Base-by-base conservation (phyloP, 169 alveolate genomes). In the Cryptosporidium canis region DNA sequence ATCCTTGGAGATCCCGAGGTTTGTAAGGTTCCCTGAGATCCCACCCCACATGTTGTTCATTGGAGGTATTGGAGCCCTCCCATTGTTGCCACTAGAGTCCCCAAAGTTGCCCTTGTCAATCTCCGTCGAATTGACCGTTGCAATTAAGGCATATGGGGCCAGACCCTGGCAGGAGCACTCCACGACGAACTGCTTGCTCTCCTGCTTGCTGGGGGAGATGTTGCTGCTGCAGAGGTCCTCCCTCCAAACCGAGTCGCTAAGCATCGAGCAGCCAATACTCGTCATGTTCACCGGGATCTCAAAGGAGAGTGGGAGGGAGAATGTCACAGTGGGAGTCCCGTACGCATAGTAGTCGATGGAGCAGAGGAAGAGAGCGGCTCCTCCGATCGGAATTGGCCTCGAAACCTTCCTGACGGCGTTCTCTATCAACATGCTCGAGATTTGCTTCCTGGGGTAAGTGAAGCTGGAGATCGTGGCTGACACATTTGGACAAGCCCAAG, bases 221-320 rank as follows among this genome's bases (percentile, higher is more conserved):
- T 33, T 77, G 12, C 77, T 77, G 2, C 43, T 16, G 37, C 87
- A 77, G 16, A 77, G 66, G 61, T 61, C 72, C 12, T 43, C 66
- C 41, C 72, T 77, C 87, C 87, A 77, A 35, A 41, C 47, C 21
- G 77, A 55, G 41, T 77, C 66, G 18, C 44, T 77, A 18, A 41
- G n/a, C 70, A 61, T 58, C 21, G 87, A 56, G 61, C 87, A 77
- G 0, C 70, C 70, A 18, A 77, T 55, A 39, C 58, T 41, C 33
- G 87, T 58, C 72, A 61, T 44, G 61, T 77, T 77, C 2, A 77
- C 87, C 7, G 87, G 87, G 11, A 77, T 77, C 37, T 77, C 87
- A 77, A 77, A 77, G 21, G 87, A 77, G 27, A 77, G 72, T 11
- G 87, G 87, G 3, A 77, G 48, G 5, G 71, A 55, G 27, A 77